A percentile compares a stretch with the other conserved stretches of the same genome.
These are phyloP conservation scores for Emmonsia crescens DNA, from an alignment of 2,329 filamentous ascomycete species.

Conservation along the genomic window DNA sequence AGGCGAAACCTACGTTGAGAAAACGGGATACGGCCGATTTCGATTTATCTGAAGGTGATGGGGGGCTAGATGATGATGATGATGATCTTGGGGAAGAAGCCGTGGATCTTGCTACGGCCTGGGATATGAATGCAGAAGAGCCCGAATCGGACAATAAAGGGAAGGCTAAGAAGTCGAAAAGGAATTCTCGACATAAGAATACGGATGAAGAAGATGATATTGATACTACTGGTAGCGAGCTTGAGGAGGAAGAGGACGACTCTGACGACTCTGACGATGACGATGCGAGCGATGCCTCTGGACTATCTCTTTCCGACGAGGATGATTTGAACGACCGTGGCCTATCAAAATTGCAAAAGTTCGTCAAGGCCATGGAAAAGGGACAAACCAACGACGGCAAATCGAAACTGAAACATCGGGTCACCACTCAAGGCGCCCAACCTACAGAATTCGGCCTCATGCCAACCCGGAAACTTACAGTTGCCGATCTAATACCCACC, in stretches of 20 bases:
- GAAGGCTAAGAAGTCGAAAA: slow-evolving; percentile 22
- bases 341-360: slow-evolving; percentile 53
- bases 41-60: slow-evolving; percentile 34
- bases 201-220: slow-evolving; percentile 27
- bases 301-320: slow-evolving; percentile 39
- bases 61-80: slow-evolving; percentile 37
- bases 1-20: slow-evolving; percentile 17
- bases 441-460: slow-evolving; percentile 50
- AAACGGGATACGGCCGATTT: slow-evolving; percentile 33
- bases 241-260: slow-evolving; percentile 33
- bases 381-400: slow-evolving; percentile 24
- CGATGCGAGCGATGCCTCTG: slow-evolving; percentile 41
- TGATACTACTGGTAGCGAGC: slow-evolving; percentile 36
- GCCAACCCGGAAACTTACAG: slow-evolving; percentile 56
- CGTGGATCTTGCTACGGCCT: slow-evolving; percentile 51
- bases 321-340: slow-evolving; percentile 39
- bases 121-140: slow-evolving; percentile 45
- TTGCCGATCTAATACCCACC: slow-evolving; percentile 63
- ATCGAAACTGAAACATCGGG: slow-evolving; percentile 21
- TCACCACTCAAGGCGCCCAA: slow-evolving; percentile 49
- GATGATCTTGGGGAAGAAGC: slow-evolving; percentile 54
- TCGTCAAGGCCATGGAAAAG: slow-evolving; percentile 55
- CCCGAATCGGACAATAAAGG: slow-evolving; percentile 35
- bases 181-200: slow-evolving; percentile 16
- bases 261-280: slow-evolving; percentile 35